phyloP scores from a whole-genome alignment of 23 red algal species.

The Chondrus crispus region DNA sequence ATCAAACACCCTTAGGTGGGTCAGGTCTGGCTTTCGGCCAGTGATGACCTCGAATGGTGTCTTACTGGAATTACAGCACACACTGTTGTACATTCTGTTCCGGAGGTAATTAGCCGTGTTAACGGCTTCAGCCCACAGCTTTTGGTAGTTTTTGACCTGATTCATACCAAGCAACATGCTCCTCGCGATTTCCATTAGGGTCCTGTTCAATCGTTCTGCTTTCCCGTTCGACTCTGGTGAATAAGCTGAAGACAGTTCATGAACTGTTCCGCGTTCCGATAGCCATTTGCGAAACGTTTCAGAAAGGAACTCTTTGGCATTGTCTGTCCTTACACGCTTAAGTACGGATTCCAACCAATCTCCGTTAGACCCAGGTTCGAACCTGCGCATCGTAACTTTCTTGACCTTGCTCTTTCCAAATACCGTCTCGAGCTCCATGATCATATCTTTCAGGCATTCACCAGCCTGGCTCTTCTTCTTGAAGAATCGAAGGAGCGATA shows the following conservation, averaged over 20 bases:
- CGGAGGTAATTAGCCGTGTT: background rate
- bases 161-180: background rate
- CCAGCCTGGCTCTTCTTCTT: background rate
- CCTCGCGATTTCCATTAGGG: background rate
- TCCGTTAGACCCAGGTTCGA: too few species aligned
- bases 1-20: constrained; percentile 1
- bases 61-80: background rate
- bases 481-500: background rate
- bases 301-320: background rate
- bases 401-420: background rate
- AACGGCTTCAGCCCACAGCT: constrained; percentile 9
- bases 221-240: constrained; percentile 11
- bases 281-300: background rate
- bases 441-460: background rate
- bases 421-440: background rate
- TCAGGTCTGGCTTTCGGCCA: background rate
- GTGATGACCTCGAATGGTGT: background rate
- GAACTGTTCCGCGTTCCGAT: background rate
- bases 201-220: constrained; percentile 26
- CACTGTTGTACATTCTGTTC: background rate
- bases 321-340: constrained; percentile 6
- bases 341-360: too few species aligned
- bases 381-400: background rate
- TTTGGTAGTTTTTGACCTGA: background rate
- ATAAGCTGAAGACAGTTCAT: constrained; percentile 7